Evolutionary conservation across 2,329 filamentous ascomycete genomes (phyloP), one percentile per base, ranked within the genome.

Genomic region (Fusarium bulbicola): DNA sequence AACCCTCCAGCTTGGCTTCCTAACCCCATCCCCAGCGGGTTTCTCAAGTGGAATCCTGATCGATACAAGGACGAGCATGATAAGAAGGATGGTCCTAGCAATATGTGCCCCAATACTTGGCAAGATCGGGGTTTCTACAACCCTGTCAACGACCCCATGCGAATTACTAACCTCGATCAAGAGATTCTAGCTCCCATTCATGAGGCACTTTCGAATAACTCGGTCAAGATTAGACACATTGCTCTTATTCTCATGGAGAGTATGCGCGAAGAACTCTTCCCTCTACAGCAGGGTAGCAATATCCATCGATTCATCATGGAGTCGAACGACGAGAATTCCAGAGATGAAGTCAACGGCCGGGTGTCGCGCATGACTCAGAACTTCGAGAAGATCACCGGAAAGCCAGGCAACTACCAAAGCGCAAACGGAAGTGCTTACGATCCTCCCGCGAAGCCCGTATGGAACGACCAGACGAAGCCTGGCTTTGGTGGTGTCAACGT

Each of bases 191-290:
- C 76, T 13, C 68, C 68, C 1, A 73, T 82, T 5, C 67, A 75
- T 42, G 65, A 74, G 47, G 74, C 68, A 14, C 66, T 82, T 5
- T 66, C 66, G 4, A 70, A 76, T 9, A 72, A 62, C 36, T 72
- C 70, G 24, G 75, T 84, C 20, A 80, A 80, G 45, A 84, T 86
- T 53, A 83, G 83, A 60, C 83, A 86, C 57, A 74, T 86, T n/a
- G 77, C 85, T 46, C 73, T 85, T 20, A 62, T 86, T 32, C 80
- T 84, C 16, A 78, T 86, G 39, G 84, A 86, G 68, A 85, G 84
- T 59, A 84, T 84, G 12, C 81, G 84, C 8, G 81, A 82, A 20
- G 84, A 86, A 50, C 80, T 85, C 9, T 86, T 85, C 60, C 84
- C 84, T 1, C 68, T 86, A 14, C 83, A 84, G 30, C 81, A 83